Evolutionary conservation across 371 early-diverging fungal species (phyloP).

Genomic region (Smittium culicis): DNA sequence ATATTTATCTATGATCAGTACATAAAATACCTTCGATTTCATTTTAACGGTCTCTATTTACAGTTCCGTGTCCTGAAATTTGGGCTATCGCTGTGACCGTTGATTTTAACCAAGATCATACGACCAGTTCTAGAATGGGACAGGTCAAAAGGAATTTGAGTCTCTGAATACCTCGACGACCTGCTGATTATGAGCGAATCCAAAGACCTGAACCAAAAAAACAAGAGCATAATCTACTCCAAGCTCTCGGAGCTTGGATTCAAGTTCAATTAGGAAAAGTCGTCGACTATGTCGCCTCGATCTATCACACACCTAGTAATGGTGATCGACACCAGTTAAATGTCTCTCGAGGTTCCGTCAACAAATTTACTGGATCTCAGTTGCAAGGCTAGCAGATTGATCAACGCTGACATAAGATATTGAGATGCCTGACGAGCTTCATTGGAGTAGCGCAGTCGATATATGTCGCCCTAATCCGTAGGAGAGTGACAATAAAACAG

Average conservation of each 20-base stretch:
- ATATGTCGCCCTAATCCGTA: not conserved
- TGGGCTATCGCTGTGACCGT: not conserved
- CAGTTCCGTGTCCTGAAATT: not conserved
- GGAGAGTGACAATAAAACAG: not conserved
- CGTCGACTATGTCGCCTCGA: conserved; percentile 24
- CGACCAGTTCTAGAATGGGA: conserved; percentile 25
- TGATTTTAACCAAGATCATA: conserved; percentile 32
- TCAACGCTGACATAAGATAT: conserved; percentile 1
- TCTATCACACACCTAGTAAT: conserved; percentile 28
- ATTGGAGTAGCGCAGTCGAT: conserved; percentile 12
- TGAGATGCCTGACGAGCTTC: conserved; percentile 9
- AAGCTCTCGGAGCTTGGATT: conserved; percentile 23
- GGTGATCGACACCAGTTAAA: conserved; percentile 21
- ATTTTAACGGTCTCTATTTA: not conserved
- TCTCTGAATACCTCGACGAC: conserved; percentile 32
- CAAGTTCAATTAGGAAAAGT: conserved; percentile 21
- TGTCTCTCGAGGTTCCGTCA: not conserved
- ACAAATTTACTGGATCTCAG: not conserved
- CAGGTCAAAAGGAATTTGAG: conserved; percentile 22
- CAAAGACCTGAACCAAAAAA: conserved; percentile 7
- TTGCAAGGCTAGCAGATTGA: conserved; percentile 2
- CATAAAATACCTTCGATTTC: no score
- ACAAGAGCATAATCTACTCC: conserved; percentile 16
- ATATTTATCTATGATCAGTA: no score
- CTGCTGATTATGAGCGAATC: conserved; percentile 18